Evolutionary conservation across 495 filamentous ascomycete species (phyloP), one percentile per base, ranked within the genome.

Genomic region (Aeminium ludgeri): DNA sequence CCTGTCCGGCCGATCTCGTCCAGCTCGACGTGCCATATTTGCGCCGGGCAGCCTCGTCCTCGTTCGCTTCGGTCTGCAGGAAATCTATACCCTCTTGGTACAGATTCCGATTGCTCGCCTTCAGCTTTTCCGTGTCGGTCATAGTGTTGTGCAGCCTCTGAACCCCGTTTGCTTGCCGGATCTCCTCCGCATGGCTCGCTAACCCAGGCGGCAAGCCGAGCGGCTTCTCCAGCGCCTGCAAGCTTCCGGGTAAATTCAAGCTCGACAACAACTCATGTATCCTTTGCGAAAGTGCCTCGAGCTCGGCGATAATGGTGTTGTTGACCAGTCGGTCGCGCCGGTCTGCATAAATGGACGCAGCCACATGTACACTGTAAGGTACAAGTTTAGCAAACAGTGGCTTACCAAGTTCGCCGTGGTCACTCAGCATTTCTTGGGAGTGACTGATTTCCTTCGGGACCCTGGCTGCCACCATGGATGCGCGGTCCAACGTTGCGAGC

Each of bases 161-260:
- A 15, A 87, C 57, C 0, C 87, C 87, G 53, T 91, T 83, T 49
- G 85, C 82, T 55, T 96, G 87, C n/a, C 82, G 71, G 37, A 97
- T 78, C 52, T 96, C 89, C 50, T 97, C 91, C 7, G 89, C 89
- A 52, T 95, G 89, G 10, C 86, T 78, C 7, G 82, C 69, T 2
- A 97, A 59, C 0, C 71, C 78, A 6, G 81, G 80, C 1, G 89
- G 89, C n/a, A 97, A 60, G 0, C 89, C 89, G 0, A 97, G 69
- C 0, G 89, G 87, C 52, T 93, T 97, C 50, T 97, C 89, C 0
- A 97, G 66, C 0, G 91, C 89, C 55, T 96, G 91, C 2, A 97
- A 61, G 1, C 86, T 93, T 1, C 89, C 89, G 0, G 89, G 89
- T 0, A 97, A 70, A 48, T 94, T 93, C 11, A 96, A 63, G 8